A percentile compares a stretch with the other conserved stretches of the same genome.
phyloP scores from a whole-genome alignment of 1,139 yeast species.

The Nakaseomyces glabratus region DNA sequence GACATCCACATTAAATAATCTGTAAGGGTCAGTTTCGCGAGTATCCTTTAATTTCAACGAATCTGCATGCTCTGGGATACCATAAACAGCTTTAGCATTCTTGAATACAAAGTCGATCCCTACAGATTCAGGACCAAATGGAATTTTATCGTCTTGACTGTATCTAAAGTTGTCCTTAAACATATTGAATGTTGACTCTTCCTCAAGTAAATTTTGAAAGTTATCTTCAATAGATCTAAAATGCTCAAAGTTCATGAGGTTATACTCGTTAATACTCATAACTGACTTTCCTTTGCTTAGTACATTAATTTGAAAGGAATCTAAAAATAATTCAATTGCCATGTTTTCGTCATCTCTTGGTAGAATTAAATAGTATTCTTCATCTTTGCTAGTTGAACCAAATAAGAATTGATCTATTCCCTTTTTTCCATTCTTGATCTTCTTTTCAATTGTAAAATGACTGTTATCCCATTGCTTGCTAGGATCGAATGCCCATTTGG shows the following conservation, averaged over 20 bases:
- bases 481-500: constrained; percentile 46
- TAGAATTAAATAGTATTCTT: constrained; percentile 17
- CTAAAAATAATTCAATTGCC: constrained; percentile 36
- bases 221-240: constrained; percentile 42
- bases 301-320: constrained; percentile 48
- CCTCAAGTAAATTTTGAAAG: constrained; percentile 34
- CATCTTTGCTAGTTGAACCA: constrained; percentile 2
- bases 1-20: constrained; percentile 85
- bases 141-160: constrained; percentile 48
- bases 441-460: constrained; percentile 9
- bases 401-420: neutral
- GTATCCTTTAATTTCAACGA: constrained; percentile 62
- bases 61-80: constrained; percentile 95
- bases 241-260: constrained; percentile 73
- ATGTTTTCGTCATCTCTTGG: constrained; percentile 38
- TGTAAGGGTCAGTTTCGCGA: constrained; percentile 57
- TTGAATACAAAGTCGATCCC: constrained; percentile 66
- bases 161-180: constrained; percentile 56
- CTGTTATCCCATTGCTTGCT: constrained; percentile 12
- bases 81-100: constrained; percentile 60
- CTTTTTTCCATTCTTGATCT: neutral
- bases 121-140: constrained; percentile 86
- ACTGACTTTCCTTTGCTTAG: constrained; percentile 39
- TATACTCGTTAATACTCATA: constrained; percentile 56
- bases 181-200: constrained; percentile 50